Conservation (phyloP, 225 moss, liverwort and hornwort genomes). For the Polytrichum commune region DNA sequence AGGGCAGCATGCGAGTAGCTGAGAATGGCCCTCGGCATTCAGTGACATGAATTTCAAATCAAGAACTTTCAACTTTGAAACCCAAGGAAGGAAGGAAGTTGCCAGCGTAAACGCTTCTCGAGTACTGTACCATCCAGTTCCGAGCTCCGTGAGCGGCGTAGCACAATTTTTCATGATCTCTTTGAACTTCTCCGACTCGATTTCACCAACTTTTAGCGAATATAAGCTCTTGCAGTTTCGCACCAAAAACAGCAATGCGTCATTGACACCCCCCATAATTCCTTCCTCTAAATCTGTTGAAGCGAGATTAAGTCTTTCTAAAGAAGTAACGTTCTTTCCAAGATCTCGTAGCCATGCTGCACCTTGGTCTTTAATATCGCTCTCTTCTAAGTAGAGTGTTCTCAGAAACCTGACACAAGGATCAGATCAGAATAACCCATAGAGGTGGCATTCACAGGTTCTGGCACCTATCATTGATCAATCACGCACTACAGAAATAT, state of each 20-base stretch:
- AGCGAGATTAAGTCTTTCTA: conserved; percentile 59
- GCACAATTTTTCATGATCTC: conserved; percentile 35
- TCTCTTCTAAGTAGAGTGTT: conserved; percentile 63
- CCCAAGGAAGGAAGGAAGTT: conserved; percentile 34
- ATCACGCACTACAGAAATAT: neutral
- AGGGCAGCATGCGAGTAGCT: conserved; percentile 56
- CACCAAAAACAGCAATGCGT: conserved; percentile 40
- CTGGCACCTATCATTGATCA: neutral
- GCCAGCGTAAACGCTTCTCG: conserved; percentile 38
- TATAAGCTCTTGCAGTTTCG: conserved; percentile 53
- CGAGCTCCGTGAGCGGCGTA: conserved; percentile 42
- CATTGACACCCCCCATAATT: conserved; percentile 14
- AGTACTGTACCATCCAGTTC: conserved; percentile 55
- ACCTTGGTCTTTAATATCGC: conserved; percentile 25
- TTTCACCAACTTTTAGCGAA: conserved; percentile 66
- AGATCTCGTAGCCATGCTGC: conserved; percentile 59
- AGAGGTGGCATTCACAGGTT: too few relatives aligned
- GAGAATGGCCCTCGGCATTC: conserved; percentile 51
- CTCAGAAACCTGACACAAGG: conserved; percentile 49
- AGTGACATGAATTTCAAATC: conserved; percentile 53
- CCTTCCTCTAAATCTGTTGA: conserved; percentile 47
- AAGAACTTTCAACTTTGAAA: conserved; percentile 61
- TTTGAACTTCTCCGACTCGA: conserved; percentile 51
- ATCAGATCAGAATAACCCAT: neutral
- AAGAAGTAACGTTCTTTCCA: conserved; percentile 34